These are phyloP conservation scores for Cantharellus cinnabarinus DNA, from an alignment of 768 basidiomycete genomes.

Conservation along the genomic window DNA sequence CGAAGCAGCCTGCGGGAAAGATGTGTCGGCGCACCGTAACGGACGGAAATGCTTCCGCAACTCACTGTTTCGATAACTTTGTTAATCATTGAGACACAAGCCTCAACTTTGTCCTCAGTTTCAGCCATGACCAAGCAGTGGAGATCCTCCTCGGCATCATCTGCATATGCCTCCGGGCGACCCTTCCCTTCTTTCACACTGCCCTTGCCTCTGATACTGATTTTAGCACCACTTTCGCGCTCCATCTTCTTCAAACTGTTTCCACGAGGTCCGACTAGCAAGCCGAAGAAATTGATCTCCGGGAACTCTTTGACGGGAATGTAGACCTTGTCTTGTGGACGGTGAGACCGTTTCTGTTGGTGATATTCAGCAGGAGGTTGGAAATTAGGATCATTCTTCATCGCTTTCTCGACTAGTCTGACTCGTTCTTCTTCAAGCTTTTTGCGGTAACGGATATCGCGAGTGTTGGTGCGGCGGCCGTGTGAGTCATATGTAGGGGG, in stretches of 20 bases:
- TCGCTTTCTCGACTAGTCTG: slow-evolving; percentile 80
- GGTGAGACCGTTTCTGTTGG: slow-evolving; percentile 79
- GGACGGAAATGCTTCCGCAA: slow-evolving; percentile 7
- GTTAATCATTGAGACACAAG: slow-evolving; percentile 91
- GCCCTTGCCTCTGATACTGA: slow-evolving; percentile 94
- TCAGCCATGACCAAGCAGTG: slow-evolving; percentile 95
- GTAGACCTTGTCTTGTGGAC: slow-evolving; percentile 95
- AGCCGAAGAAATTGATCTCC: slow-evolving; percentile 98
- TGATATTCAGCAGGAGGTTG: slow-evolving; percentile 93
- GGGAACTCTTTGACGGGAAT: slow-evolving; percentile 99
- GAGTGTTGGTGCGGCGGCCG: slow-evolving; percentile 94
- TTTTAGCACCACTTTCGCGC: slow-evolving; percentile 91
- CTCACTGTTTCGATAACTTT: slow-evolving; percentile 91
- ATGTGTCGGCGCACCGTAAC: background rate
- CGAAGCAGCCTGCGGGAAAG: slow-evolving; percentile 64
- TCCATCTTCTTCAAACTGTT: slow-evolving; percentile 99
- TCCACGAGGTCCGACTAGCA: slow-evolving; percentile 93
- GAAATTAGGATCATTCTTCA: slow-evolving; percentile 97
- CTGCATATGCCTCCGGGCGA: slow-evolving; percentile 79
- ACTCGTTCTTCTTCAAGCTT: slow-evolving; percentile 86
- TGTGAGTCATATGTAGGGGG: slow-evolving; percentile 95
- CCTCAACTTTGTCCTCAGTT: slow-evolving; percentile 71
- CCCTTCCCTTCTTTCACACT: slow-evolving; percentile 98
- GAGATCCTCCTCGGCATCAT: slow-evolving; percentile 95
- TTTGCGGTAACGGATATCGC: slow-evolving; percentile 94